These are phyloP conservation scores for Pseudocercospora pini-densiflorae DNA, from an alignment of 2,329 filamentous ascomycete species.

Conservation along the genomic window DNA sequence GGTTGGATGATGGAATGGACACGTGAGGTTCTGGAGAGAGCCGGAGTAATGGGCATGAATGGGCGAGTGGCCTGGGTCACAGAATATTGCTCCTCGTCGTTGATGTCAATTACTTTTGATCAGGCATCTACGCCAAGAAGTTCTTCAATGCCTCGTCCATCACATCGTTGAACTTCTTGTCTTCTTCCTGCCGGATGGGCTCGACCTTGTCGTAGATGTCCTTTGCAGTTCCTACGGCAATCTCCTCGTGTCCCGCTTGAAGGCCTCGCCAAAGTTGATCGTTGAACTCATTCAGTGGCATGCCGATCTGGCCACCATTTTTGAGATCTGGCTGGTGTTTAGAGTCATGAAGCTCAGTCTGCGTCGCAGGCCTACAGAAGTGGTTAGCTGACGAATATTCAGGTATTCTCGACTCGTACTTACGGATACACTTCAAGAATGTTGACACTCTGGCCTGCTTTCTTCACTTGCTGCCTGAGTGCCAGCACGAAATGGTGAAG, in stretches of 20 bases:
- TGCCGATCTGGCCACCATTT: constrained; percentile 21
- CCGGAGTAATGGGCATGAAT: no score
- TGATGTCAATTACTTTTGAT: no score
- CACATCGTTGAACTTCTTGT: constrained; percentile 17
- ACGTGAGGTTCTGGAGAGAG: no score
- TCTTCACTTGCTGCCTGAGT: constrained; percentile 9
- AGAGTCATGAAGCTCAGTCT: constrained; percentile 21
- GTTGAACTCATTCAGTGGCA: constrained; percentile 17
- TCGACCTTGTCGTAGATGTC: constrained; percentile 15
- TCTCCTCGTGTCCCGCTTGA: constrained; percentile 8
- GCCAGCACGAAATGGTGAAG: constrained; percentile 20
- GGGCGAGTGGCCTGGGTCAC: no score
- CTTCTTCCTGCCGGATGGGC: constrained; percentile 9
- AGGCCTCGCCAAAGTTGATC: constrained; percentile 17
- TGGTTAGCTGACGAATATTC: not conserved
- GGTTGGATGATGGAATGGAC: no score
- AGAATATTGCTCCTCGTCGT: no score
- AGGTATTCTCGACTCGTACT: not conserved
- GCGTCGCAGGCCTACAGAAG: constrained; percentile 7
- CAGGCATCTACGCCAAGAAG: constrained; percentile 12
- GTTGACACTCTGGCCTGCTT: constrained; percentile 7
- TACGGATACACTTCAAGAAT: constrained; percentile 19
- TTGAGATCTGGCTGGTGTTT: constrained; percentile 22
- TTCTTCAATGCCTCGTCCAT: constrained; percentile 21
- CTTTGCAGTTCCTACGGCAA: constrained; percentile 19